These are phyloP conservation scores for Sclerospora graminicola DNA, from an alignment of 352 stramenopile genomes.

Conservation along the genomic window DNA sequence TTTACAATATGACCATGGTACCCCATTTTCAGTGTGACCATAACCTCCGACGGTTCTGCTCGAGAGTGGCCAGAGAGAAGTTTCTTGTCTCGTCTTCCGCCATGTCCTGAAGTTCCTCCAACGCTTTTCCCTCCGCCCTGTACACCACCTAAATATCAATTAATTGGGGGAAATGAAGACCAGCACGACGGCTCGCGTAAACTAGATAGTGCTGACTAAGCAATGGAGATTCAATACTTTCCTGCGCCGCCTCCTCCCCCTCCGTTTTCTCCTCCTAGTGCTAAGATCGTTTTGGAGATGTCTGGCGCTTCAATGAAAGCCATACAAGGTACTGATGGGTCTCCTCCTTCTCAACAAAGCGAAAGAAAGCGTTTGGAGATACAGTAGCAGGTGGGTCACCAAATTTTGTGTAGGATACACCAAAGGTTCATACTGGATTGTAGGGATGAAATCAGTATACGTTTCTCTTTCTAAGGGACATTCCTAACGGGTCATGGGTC, in stretches of 20 bases:
- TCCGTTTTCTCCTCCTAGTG: conserved; percentile 40
- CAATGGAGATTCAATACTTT: conserved; percentile 19
- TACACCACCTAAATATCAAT: conserved; percentile 61
- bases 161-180: conserved; percentile 38
- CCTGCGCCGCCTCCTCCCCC: conserved; percentile 41
- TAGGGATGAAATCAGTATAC: too few relatives aligned
- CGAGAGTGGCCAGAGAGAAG: conserved; percentile 33
- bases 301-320: conserved; percentile 13
- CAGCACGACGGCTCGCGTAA: conserved; percentile 23
- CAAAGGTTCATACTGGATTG: too few relatives aligned
- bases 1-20: too few relatives aligned
- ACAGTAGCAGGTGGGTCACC: too few relatives aligned
- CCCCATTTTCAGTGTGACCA: too few relatives aligned
- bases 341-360: conserved; percentile 2
- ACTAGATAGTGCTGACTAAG: conserved; percentile 25
- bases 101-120: conserved; percentile 57
- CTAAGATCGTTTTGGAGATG: conserved; percentile 29
- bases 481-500: too few relatives aligned
- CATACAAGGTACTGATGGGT: conserved; percentile 1
- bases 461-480: too few relatives aligned
- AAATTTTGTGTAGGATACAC: too few relatives aligned
- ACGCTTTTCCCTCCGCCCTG: conserved; percentile 44
- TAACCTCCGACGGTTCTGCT: too few relatives aligned
- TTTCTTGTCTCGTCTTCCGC: conserved; percentile 65
- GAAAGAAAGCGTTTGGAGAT: conserved; percentile 20